Evolutionary conservation across 257 asterid species (phyloP).

Genomic region (Eucommia ulmoides): DNA sequence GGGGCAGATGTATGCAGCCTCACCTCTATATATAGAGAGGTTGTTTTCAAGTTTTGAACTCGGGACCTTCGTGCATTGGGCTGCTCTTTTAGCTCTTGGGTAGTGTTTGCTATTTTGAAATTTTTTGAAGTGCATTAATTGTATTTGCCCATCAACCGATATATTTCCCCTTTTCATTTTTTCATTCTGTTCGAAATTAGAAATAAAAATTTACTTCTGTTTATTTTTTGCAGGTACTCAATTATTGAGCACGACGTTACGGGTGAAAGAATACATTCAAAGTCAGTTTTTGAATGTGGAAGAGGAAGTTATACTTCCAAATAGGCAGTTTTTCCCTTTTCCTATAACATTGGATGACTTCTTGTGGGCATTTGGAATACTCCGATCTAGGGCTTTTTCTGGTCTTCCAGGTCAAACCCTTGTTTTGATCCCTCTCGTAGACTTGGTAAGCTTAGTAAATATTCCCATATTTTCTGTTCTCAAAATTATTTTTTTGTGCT

Average conservation of each 20-base stretch:
- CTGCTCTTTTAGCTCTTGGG: too few species aligned
- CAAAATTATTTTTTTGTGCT: too few species aligned
- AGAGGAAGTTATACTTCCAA: constrained; percentile 63
- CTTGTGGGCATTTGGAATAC: constrained; percentile 95
- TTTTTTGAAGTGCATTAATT: too few species aligned
- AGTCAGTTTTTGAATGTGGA: constrained; percentile 53
- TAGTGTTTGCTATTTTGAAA: too few species aligned
- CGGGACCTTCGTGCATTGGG: too few species aligned
- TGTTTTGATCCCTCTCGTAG: constrained; percentile 80
- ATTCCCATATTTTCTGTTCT: too few species aligned
- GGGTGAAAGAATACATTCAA: constrained; percentile 78
- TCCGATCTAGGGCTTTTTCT: constrained; percentile 90
- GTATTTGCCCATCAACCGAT: neutral
- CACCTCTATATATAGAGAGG: too few species aligned
- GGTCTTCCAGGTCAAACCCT: constrained; percentile 69
- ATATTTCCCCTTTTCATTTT: neutral
- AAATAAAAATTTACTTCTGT: too few species aligned
- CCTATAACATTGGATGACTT: constrained; percentile 68
- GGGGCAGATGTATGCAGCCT: too few species aligned
- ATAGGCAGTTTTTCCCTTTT: constrained; percentile 68
- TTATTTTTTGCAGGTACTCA: constrained; percentile 52
- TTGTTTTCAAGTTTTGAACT: too few species aligned
- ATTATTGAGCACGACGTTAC: constrained; percentile 67
- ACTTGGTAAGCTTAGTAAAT: constrained; percentile 87
- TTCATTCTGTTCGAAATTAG: neutral